These are phyloP conservation scores for Candida patagonica DNA, from an alignment of 805 yeast species.

Conservation along the genomic window DNA sequence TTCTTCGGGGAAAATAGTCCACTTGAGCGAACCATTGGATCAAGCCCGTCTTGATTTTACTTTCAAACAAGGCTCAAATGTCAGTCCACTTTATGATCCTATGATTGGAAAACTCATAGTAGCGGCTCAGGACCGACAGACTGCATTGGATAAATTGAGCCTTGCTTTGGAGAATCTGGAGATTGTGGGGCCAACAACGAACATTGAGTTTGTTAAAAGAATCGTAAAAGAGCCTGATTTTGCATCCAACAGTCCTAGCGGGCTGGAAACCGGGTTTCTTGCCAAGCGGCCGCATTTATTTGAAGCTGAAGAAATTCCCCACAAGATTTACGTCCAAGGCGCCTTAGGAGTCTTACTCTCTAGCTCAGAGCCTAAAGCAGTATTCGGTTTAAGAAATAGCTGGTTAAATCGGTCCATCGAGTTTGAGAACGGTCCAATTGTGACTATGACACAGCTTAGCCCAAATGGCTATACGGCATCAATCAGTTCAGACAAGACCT, in stretches of 20 bases:
- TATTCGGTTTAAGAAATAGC: slow-evolving; percentile 9
- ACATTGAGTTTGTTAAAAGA: slow-evolving; percentile 25
- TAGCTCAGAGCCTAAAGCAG: slow-evolving; percentile 1
- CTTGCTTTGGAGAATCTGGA: slow-evolving; percentile 23
- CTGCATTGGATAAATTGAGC: slow-evolving; percentile 23
- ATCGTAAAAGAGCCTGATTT: slow-evolving; percentile 21
- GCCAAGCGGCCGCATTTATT: slow-evolving; percentile 21
- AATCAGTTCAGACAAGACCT: slow-evolving; percentile 5
- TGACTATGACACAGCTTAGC: slow-evolving; percentile 11
- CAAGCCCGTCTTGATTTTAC: slow-evolving; percentile 25
- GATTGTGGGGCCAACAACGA: slow-evolving; percentile 27
- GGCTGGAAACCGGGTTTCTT: slow-evolving; percentile 26
- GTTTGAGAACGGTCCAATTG: slow-evolving; percentile 9
- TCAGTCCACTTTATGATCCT: slow-evolving; percentile 26
- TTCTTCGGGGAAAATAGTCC: slow-evolving; percentile 24
- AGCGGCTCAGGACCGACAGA: slow-evolving; percentile 20
- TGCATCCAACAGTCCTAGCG: slow-evolving; percentile 22
- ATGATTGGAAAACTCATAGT: slow-evolving; percentile 28
- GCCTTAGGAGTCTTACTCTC: slow-evolving; percentile 20
- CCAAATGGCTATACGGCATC: slow-evolving; percentile 4
- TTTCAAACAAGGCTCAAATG: slow-evolving; percentile 20
- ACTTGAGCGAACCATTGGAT: slow-evolving; percentile 21
- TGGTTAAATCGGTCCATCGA: slow-evolving; percentile 10
- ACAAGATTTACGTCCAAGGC: slow-evolving; percentile 23
- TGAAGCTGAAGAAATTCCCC: slow-evolving; percentile 11